Percentiles rank a stretch among this genome's conserved stretches.
Conservation (phyloP, 2,329 filamentous ascomycete species). For the Plectosphaerella sp. region DNA sequence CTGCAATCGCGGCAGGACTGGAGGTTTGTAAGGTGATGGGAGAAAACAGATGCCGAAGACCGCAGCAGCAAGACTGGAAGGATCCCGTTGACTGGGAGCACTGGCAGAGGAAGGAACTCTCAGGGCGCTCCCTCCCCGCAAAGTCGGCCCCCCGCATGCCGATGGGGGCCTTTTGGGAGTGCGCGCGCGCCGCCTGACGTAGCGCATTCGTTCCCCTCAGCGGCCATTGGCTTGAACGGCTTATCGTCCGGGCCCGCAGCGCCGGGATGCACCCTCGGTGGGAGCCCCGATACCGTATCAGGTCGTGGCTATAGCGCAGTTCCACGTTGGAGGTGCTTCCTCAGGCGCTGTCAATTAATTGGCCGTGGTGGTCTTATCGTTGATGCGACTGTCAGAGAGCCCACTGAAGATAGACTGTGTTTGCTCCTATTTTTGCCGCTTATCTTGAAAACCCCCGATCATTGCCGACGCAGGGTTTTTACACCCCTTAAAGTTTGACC, state of each 20-base stretch:
- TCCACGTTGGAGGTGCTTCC: background rate
- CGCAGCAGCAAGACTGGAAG: background rate
- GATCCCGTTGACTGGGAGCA: no score
- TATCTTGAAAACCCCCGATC: no score
- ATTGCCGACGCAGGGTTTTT: no score
- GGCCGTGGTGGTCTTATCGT: background rate
- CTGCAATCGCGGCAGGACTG: no score
- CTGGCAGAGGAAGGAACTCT: no score
- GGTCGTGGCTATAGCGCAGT: background rate
- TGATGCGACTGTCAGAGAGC: background rate
- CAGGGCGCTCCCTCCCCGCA: background rate
- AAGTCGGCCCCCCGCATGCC: background rate
- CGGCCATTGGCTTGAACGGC: background rate
- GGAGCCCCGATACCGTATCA: background rate
- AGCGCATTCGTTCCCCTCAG: no score
- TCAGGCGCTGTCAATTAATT: background rate
- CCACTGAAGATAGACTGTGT: background rate
- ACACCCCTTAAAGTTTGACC: no score
- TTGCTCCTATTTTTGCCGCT: no score
- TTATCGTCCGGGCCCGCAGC: background rate
- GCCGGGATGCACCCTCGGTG: background rate
- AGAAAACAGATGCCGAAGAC: background rate
- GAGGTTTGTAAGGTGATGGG: no score
- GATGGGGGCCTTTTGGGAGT: no score
- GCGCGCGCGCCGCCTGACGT: no score